These are phyloP conservation scores for Globisporangium iwayamae DNA, from an alignment of 352 stramenopile species.

Conservation along the genomic window DNA sequence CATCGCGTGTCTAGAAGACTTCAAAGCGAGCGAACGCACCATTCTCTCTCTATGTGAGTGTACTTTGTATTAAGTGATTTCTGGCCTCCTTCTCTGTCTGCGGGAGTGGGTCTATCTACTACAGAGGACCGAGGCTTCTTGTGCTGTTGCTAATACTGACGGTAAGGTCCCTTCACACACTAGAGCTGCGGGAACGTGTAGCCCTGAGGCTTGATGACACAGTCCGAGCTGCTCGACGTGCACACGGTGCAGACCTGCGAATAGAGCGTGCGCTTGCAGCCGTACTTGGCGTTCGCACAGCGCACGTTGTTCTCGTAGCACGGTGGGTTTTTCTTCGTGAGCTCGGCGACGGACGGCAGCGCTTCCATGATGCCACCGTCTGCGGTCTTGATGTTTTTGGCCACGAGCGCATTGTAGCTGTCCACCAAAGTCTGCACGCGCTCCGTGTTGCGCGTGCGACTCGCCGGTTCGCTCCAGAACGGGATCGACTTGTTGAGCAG, in stretches of 20 bases:
- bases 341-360: constrained; percentile 32
- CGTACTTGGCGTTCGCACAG: constrained; percentile 40
- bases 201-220: constrained; percentile 26
- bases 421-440: constrained; percentile 43
- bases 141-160: no score
- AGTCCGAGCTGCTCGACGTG: constrained; percentile 21
- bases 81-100: not conserved
- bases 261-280: constrained; percentile 50
- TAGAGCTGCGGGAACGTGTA: constrained; percentile 12
- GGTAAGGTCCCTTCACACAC: not conserved
- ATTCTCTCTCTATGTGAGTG: no score
- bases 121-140: no score
- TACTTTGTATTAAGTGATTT: no score
- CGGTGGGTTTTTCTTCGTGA: constrained; percentile 43
- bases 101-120: not conserved
- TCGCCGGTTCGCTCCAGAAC: constrained; percentile 61
- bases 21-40: no score
- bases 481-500: constrained; percentile 34
- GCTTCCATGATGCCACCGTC: constrained; percentile 44
- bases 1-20: no score
- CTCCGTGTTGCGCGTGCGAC: constrained; percentile 38
- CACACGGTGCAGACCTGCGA: constrained; percentile 65
- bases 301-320: constrained; percentile 58
- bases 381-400: constrained; percentile 22
- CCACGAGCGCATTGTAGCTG: constrained; percentile 36